Evolutionary conservation across 352 stramenopile genomes (phyloP).

Genomic region (Aphanomyces invadans): DNA sequence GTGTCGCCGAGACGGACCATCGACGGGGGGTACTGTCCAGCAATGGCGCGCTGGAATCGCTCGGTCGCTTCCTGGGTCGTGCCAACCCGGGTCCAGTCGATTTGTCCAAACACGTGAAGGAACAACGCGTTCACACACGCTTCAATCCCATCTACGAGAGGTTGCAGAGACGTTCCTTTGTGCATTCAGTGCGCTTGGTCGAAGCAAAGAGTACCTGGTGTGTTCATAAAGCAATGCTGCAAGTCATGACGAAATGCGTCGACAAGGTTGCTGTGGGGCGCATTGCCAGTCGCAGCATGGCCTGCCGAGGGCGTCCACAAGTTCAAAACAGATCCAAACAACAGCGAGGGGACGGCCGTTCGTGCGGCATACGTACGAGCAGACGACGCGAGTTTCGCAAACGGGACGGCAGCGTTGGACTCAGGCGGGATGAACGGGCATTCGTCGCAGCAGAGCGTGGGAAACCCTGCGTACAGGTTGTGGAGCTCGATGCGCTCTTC

Average conservation of each 20-base stretch:
- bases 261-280: neutral
- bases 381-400: neutral
- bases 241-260: slow-evolving; percentile 9
- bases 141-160: slow-evolving; percentile 3
- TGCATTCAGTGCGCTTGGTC: neutral
- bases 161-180: neutral
- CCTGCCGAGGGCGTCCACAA: too few relatives aligned
- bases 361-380: neutral
- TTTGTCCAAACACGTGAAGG: neutral
- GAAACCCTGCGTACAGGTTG: neutral
- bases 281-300: too few relatives aligned
- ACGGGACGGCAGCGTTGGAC: neutral
- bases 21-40: neutral
- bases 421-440: neutral
- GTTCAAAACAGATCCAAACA: too few relatives aligned
- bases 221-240: slow-evolving; percentile 1
- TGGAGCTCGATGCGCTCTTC: slow-evolving; percentile 2
- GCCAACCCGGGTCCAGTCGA: neutral
- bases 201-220: neutral
- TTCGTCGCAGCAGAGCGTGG: slow-evolving; percentile 8
- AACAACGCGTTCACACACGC: slow-evolving; percentile 13
- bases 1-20: neutral
- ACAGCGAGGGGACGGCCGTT: too few relatives aligned
- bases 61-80: neutral
- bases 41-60: neutral